Evolutionary conservation across 257 asterid genomes (phyloP).

Genomic region (Prunella vulgaris): DNA sequence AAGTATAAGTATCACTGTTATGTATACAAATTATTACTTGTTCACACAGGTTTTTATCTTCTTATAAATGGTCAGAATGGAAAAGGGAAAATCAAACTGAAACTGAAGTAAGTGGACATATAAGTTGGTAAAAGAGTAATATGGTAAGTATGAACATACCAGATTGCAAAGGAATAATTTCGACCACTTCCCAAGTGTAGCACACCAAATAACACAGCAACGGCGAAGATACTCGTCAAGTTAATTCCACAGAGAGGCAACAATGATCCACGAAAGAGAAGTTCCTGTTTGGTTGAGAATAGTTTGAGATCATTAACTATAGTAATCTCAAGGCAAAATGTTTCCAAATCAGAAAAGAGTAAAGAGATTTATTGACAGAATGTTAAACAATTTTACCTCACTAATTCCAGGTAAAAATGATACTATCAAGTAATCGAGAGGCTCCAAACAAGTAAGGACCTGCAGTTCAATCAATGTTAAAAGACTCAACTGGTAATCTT

Average conservation of each 20-base stretch:
- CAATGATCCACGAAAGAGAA: slow-evolving; percentile 82
- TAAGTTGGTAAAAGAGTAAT: background rate
- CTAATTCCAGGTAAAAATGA: slow-evolving; percentile 84
- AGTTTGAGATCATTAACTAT: background rate
- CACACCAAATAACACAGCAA: slow-evolving; percentile 73
- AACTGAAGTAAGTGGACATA: no score
- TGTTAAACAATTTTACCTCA: slow-evolving; percentile 72
- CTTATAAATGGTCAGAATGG: background rate
- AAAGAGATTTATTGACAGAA: background rate
- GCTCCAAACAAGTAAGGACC: slow-evolving; percentile 81
- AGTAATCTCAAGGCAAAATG: no score
- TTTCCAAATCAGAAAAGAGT: background rate
- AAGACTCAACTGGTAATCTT: no score
- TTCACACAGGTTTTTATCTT: no score
- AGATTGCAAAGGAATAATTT: slow-evolving; percentile 72
- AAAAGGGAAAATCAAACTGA: no score
- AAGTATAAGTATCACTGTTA: no score
- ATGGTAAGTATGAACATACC: slow-evolving; percentile 34
- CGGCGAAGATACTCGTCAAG: slow-evolving; percentile 45
- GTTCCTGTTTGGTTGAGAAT: slow-evolving; percentile 45
- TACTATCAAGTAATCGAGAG: slow-evolving; percentile 67
- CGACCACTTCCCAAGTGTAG: slow-evolving; percentile 89
- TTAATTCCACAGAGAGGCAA: slow-evolving; percentile 66
- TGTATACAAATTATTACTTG: no score
- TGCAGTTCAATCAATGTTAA: slow-evolving; percentile 31